phyloP scores from a whole-genome alignment of 495 filamentous ascomycete genomes.

The Parathielavia hyrcaniae region DNA sequence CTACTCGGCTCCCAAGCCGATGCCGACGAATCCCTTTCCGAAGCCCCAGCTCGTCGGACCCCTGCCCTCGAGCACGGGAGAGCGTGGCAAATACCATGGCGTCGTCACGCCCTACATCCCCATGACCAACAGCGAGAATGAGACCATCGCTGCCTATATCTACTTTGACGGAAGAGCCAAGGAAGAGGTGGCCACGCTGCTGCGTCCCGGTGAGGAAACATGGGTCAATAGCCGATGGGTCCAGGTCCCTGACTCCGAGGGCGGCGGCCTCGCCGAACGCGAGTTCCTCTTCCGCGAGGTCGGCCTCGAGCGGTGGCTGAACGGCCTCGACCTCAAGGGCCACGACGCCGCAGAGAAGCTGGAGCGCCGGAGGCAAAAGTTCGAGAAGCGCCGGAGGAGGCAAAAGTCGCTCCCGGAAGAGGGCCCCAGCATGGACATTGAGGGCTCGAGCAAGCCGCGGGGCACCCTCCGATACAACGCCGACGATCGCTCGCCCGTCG shows the following conservation, averaged over 20 bases:
- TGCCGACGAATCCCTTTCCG: constrained; percentile 63
- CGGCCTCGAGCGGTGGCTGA: constrained; percentile 90
- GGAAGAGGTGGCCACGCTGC: constrained; percentile 92
- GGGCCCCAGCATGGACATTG: constrained; percentile 48
- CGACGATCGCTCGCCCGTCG: constrained; percentile 64
- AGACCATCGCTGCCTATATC: constrained; percentile 96
- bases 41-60: constrained; percentile 71
- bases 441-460: constrained; percentile 31
- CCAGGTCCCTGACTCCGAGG: constrained; percentile 81
- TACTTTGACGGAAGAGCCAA: constrained; percentile 96
- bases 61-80: constrained; percentile 44
- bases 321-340: constrained; percentile 85
- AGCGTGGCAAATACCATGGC: constrained; percentile 44
- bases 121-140: constrained; percentile 80
- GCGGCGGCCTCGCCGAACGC: constrained; percentile 87
- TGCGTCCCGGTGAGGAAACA: constrained; percentile 91
- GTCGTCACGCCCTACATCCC: constrained; percentile 80
- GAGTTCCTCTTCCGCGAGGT: constrained; percentile 98
- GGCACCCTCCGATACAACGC: constrained; percentile 70
- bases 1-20: constrained; percentile 77
- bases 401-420: constrained; percentile 49
- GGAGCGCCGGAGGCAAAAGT: constrained; percentile 76
- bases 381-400: constrained; percentile 75
- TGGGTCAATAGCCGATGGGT: constrained; percentile 99
- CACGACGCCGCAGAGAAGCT: constrained; percentile 80